Conservation (phyloP, 768 basidiomycete genomes). For the Serendipita sp. region DNA sequence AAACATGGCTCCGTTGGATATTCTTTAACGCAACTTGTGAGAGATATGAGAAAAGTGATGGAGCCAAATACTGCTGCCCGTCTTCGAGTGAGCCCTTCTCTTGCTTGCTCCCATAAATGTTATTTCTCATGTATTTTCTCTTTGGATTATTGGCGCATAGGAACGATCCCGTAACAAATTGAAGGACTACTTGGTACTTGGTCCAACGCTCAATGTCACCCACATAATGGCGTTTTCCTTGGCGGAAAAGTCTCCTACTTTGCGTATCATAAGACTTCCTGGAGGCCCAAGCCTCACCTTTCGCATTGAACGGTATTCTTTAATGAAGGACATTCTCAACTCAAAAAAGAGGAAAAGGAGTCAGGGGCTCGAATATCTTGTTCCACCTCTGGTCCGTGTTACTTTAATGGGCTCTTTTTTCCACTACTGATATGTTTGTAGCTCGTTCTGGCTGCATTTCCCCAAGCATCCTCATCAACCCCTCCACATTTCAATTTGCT, state of each 20-base stretch:
- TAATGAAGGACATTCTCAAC: slow-evolving; percentile 69
- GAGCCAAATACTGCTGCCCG: slow-evolving; percentile 94
- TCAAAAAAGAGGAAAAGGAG: slow-evolving; percentile 51
- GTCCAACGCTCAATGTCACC: slow-evolving; percentile 76
- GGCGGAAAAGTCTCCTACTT: slow-evolving; percentile 66
- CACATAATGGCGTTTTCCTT: slow-evolving; percentile 87
- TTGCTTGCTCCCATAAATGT: background rate
- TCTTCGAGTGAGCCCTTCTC: slow-evolving; percentile 32
- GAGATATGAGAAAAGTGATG: slow-evolving; percentile 80
- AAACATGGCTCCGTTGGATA: slow-evolving; percentile 88
- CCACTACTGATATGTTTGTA: slow-evolving; percentile 18
- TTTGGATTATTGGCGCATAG: slow-evolving; percentile 28
- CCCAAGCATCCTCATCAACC: slow-evolving; percentile 51
- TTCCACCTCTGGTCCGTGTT: slow-evolving; percentile 67
- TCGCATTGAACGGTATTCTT: slow-evolving; percentile 78
- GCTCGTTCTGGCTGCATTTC: slow-evolving; percentile 88
- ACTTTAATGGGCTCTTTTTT: slow-evolving; percentile 4
- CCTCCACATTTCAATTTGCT: slow-evolving; percentile 79
- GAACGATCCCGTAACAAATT: slow-evolving; percentile 81
- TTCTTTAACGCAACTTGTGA: slow-evolving; percentile 74
- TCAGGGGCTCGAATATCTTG: slow-evolving; percentile 77
- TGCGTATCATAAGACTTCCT: slow-evolving; percentile 76
- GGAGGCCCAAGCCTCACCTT: slow-evolving; percentile 90
- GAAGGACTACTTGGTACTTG: slow-evolving; percentile 88
- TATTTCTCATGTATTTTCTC: background rate